These are phyloP conservation scores for Kuraishia hungarica DNA, from an alignment of 805 yeast species.

Conservation along the genomic window DNA sequence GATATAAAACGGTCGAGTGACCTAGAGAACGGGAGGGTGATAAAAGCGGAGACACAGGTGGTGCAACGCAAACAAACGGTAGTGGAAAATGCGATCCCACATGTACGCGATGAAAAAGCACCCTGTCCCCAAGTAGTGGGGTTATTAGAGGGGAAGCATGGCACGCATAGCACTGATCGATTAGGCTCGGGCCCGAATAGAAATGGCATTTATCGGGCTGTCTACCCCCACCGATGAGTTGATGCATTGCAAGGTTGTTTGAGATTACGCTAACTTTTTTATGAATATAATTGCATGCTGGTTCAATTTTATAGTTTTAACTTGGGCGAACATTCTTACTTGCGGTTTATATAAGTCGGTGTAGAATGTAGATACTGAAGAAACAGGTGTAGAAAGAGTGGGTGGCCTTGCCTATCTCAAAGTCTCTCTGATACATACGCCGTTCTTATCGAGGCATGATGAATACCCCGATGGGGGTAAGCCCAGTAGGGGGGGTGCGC, in stretches of 20 bases:
- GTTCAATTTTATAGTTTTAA: background rate
- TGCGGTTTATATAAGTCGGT: no score
- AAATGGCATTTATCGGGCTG: background rate
- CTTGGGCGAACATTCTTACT: background rate
- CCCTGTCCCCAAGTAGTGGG: background rate
- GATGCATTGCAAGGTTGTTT: background rate
- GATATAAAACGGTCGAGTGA: background rate
- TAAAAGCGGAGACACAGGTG: background rate
- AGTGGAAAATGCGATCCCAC: background rate
- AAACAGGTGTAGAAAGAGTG: no score
- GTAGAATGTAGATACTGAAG: no score
- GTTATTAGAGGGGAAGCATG: background rate
- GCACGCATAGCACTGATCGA: background rate
- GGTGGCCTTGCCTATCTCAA: background rate
- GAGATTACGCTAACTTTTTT: background rate
- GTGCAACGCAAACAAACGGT: background rate
- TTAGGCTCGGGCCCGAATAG: background rate
- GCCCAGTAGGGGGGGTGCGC: background rate
- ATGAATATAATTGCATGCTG: background rate
- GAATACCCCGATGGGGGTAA: background rate
- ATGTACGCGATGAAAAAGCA: background rate
- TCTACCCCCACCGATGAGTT: background rate
- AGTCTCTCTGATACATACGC: background rate
- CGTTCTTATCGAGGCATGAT: background rate
- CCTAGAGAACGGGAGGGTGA: background rate